Evolutionary conservation across 495 filamentous ascomycete genomes (phyloP), one percentile per base, ranked within the genome.

Genomic region (Neohortaea acidophila): DNA sequence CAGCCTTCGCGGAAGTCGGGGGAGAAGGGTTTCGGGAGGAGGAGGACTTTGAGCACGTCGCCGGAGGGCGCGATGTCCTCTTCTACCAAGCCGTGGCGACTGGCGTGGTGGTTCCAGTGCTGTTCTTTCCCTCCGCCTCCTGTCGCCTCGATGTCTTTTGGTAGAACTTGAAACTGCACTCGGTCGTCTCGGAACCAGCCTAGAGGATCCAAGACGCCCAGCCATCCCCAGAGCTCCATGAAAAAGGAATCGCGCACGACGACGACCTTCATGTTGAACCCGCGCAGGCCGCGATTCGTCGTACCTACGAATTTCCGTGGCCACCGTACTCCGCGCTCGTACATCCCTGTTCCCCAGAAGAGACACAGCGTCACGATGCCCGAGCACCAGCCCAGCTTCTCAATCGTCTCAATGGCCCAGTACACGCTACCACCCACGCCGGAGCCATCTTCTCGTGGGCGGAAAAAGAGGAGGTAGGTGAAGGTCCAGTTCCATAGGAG

Each of bases 1-100:
- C 89, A 97, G 43, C 91, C 92, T 52, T 93, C 84, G n/a, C 89
- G 73, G 53, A 97, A 96, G 37, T 81, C 81, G 0, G 91, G 78
- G 9, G 83, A 86, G 48, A 97, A 97, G 0, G 85, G 82, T 58
- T 97, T 97, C 4, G 89, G 85, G 25, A 94, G 68, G 10, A 97
- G 66, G 14, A 97, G 64, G 17, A 97, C 69, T 52, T 89, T 91
- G 23, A 97, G 69, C 51, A 84, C 79, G 55, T 94, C 84, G 4
- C 89, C 89, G 7, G 87, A 85, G 0, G 79, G 73, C 3, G 84
- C 75, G 36, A 94, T 66, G 52, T 94, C 87, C 54, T 97, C 91
- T 44, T 77, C 73, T 8, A 64, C 55, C 2, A 64, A 13, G 8
- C 45, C 40, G 25, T 39, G 30, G 4, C 35, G 19, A 11, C 15